A percentile compares a stretch with the other conserved stretches of the same genome.
phyloP scores from a whole-genome alignment of 2,329 filamentous ascomycete genomes.

The Venturia effusa region DNA sequence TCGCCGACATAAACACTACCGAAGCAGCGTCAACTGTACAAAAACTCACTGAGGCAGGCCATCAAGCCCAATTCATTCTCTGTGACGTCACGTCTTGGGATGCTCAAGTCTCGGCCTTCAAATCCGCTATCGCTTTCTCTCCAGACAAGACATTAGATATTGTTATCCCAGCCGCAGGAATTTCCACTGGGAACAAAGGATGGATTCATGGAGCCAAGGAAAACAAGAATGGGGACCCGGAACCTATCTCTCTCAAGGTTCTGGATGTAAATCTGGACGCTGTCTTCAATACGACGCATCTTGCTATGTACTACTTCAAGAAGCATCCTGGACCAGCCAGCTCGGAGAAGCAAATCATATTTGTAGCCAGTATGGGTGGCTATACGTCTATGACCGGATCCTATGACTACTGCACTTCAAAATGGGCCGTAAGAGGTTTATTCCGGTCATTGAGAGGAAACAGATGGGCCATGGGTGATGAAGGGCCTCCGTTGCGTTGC shows the following conservation, averaged over 20 bases:
- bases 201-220: not conserved
- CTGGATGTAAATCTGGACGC: conserved; percentile 16
- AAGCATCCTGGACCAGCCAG: not conserved
- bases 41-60: not conserved
- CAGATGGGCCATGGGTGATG: conserved; percentile 9
- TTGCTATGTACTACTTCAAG: conserved; percentile 23
- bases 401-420: conserved; percentile 20
- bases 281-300: conserved; percentile 15
- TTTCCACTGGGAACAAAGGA: conserved; percentile 4
- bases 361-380: conserved; percentile 19
- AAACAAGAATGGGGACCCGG: conserved; percentile 10
- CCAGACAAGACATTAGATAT: conserved; percentile 20
- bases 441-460: conserved; percentile 16
- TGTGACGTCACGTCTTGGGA: conserved; percentile 1
- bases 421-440: conserved; percentile 20
- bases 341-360: conserved; percentile 15
- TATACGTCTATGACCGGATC: conserved; percentile 19
- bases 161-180: conserved; percentile 22
- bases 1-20: conserved; percentile 8
- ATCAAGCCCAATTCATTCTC: not conserved
- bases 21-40: not conserved
- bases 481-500: conserved; percentile 12
- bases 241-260: conserved; percentile 17
- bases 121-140: conserved; percentile 20
- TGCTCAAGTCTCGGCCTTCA: conserved; percentile 20